Evolutionary conservation across 2,329 filamentous ascomycete species (phyloP).

Genomic region (Tolypocladium inflatum): DNA sequence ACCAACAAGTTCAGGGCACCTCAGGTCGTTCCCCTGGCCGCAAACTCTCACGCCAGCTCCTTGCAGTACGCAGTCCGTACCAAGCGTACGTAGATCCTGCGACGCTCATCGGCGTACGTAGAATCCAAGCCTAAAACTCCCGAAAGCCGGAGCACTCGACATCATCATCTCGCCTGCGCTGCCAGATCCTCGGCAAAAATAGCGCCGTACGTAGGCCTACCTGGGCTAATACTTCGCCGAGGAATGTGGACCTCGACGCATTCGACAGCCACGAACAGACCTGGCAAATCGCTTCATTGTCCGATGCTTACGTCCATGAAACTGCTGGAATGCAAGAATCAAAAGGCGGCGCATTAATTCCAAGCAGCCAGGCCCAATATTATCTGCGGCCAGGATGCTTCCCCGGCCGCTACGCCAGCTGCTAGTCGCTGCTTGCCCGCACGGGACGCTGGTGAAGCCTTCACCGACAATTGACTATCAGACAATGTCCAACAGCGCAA

Average conservation of each 20-base stretch:
- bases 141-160: not conserved
- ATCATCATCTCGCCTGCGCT: not conserved
- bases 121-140: not conserved
- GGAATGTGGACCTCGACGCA: not conserved
- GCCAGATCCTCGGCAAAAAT: not conserved
- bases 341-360: not conserved
- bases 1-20: not conserved
- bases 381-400: not conserved
- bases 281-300: not conserved
- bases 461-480: not conserved
- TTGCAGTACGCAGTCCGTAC: not conserved
- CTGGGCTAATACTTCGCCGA: not conserved
- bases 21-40: not conserved
- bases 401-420: not conserved
- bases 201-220: too few relatives aligned
- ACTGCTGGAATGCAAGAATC: not conserved
- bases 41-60: slow-evolving; percentile 1
- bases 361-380: not conserved
- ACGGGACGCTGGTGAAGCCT: not conserved
- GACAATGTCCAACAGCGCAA: not conserved
- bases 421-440: not conserved
- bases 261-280: not conserved
- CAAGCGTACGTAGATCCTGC: not conserved
- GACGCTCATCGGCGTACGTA: not conserved
- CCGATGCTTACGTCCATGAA: not conserved